Evolutionary conservation across 2,329 filamentous ascomycete species (phyloP).

Genomic region (Talaromyces pinophilus): DNA sequence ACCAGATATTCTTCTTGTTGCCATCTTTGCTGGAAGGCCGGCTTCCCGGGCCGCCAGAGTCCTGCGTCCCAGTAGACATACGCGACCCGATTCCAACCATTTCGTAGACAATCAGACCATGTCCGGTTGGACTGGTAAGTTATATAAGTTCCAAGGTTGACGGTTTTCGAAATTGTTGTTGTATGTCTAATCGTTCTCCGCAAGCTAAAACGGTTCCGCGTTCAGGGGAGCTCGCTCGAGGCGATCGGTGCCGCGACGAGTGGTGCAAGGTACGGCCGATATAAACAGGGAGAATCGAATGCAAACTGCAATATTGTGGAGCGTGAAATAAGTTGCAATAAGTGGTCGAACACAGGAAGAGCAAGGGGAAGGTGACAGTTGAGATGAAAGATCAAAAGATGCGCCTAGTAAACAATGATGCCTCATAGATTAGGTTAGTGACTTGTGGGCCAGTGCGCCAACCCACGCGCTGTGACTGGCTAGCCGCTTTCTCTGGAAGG

Average conservation of each 20-base stretch:
- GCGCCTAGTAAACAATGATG: conserved; percentile 18
- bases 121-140: conserved; percentile 27
- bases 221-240: conserved; percentile 37
- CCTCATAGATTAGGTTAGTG: conserved; percentile 15
- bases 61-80: conserved; percentile 42
- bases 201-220: conserved; percentile 21
- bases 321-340: neutral
- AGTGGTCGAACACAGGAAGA: neutral
- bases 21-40: conserved; percentile 60
- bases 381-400: conserved; percentile 11
- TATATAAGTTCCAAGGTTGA: conserved; percentile 15
- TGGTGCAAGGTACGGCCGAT: neutral
- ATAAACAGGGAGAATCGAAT: neutral
- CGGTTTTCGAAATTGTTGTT: neutral
- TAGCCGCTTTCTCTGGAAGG: neutral
- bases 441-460: conserved; percentile 12
- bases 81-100: conserved; percentile 42
- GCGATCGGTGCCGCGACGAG: conserved; percentile 15
- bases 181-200: conserved; percentile 11
- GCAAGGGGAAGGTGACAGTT: neutral
- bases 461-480: conserved; percentile 12
- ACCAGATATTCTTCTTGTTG: conserved; percentile 86
- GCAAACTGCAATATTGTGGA: neutral
- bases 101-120: conserved; percentile 39
- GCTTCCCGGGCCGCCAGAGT: conserved; percentile 39